Base-by-base conservation (phyloP, 2,329 filamentous ascomycete genomes). In the Scleromitrula shiraiana region DNA sequence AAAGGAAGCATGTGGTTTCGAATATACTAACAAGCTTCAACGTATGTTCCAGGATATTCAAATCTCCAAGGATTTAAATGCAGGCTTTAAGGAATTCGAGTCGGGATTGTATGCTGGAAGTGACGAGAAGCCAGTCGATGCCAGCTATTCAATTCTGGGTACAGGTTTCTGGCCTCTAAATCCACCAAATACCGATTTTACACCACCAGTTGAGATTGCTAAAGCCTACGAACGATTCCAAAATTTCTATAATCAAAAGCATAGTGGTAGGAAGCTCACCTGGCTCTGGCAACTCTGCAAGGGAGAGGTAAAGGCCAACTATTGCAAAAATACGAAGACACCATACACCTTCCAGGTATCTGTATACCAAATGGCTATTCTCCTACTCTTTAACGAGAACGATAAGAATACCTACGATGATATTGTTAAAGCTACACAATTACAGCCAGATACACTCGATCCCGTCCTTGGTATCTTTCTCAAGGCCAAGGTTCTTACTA, bases 31-130 rank as follows among this genome's bases (percentile, higher is more conserved):
- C 75, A 97, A 97, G 72, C 78, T 98, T 38, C 91, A 97, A 71
- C 88, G 94, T 63, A 98, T 98, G 93, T 98, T 97, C 78, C 91
- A 97, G 67, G 93, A 98, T 64, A 96, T 98, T 74, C 93, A 98
- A 67, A 95, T 95, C 42, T 97, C 91, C 55, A 96, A 96, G 70
- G 93, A 98, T 68, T 77, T 98, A 39, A 98, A 98, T 67, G 78
- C 79, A 40, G 83, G 84, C 24, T 98, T 94, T 73, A 85, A 87
- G 61, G 87, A 89, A 29, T 85, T 78, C 66, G 82, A 90, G 59
- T 71, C 77, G 9, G 76, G 77, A 58, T 73, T 74, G n/a, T 65
- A 78, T 4, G 75, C 88, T 33, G 79, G 80, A 51, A 77, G 76
- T 37, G 78, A 82, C 44, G 69, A 73, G 46, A 88, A 87, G 70